Evolutionary conservation across 1,284 basidiomycete species (phyloP), one percentile per base, ranked within the genome.

Genomic region (Xerocomus minutiporus): DNA sequence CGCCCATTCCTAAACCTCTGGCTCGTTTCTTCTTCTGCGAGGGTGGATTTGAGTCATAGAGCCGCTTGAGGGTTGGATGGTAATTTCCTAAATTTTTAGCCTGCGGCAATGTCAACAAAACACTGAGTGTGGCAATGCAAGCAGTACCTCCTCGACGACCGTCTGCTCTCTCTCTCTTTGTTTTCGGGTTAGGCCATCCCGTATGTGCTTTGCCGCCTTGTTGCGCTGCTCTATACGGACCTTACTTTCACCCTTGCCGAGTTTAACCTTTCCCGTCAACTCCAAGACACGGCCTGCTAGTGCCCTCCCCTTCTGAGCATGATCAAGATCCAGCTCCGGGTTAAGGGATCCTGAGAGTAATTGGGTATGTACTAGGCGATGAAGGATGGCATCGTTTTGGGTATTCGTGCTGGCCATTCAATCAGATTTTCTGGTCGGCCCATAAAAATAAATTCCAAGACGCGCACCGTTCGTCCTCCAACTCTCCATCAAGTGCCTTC

Each of bases 11-110:
- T 34, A 91, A 65, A 3, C 88, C 89, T 59, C 80, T 76, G 36
- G 79, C 75, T 56, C 88, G 73, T 59, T 79, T 84, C 54, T 71
- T 74, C 32, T 57, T 63, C 15, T 66, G 59, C 12, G 64, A 59
- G 11, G 61, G 62, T 26, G 67, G 57, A 4, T 68, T 66, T 1
- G 73, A 66, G 34, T 80, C 80, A 60, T 83, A 89, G 5, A 85
- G 56, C 55, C 77, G 80, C 64, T 90, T 91, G 51, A 91, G 71
- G 8, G 76, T 74, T 34, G 85, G 87, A 59, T 91, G 88, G 62
- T 90, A 91, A 64, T 88, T 91, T 15, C 88, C 88, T 53, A 88
- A 60, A 56, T 86, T 78, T 69, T 91, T 91, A 3, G 88, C 87
- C 88, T 84, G 44, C 28, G 28, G 50, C 40, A 39, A 52, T 40